These are phyloP conservation scores for Quercus lobata DNA, from an alignment of 331 rosid species.

Conservation along the genomic window DNA sequence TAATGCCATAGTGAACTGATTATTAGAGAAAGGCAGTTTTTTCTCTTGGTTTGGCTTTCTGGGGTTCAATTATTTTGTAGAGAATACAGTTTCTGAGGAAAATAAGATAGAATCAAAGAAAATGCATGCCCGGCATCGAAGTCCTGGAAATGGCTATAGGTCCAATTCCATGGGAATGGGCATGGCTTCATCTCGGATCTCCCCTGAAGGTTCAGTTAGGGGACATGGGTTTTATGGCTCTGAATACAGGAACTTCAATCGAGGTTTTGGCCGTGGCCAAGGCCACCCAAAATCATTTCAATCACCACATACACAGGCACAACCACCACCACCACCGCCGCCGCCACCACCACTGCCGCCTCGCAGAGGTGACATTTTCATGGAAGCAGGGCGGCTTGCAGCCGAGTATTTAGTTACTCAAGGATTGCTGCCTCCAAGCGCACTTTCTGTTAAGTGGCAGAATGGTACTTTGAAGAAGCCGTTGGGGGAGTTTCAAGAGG, in stretches of 20 bases:
- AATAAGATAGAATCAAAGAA: not conserved
- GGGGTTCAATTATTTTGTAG: not conserved
- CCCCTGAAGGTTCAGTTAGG: slow-evolving; percentile 35
- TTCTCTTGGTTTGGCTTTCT: not conserved
- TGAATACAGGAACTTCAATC: slow-evolving; percentile 35
- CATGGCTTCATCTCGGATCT: slow-evolving; percentile 32
- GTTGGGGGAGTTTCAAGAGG: slow-evolving; percentile 23
- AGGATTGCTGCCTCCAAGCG: slow-evolving; percentile 69
- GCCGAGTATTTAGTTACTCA: slow-evolving; percentile 86
- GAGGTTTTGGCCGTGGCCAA: slow-evolving; percentile 40
- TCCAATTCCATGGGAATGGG: slow-evolving; percentile 40
- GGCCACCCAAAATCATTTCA: slow-evolving; percentile 42
- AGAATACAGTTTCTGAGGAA: not conserved
- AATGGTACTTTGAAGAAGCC: slow-evolving; percentile 46
- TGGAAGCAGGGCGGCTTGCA: slow-evolving; percentile 93
- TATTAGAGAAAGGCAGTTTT: not conserved
- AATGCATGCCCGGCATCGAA: slow-evolving; percentile 49
- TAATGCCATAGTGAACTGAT: not conserved
- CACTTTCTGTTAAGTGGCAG: slow-evolving; percentile 50
- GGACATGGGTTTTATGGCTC: slow-evolving; percentile 31
- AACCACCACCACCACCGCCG: slow-evolving; percentile 18
- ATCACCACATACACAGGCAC: not conserved
- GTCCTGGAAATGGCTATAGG: slow-evolving; percentile 63
- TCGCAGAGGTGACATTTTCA: slow-evolving; percentile 56
- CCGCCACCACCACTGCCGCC: slow-evolving; percentile 20